These are phyloP conservation scores for Sporothrix curviconia DNA, from an alignment of 2,329 filamentous ascomycete species.

Conservation along the genomic window DNA sequence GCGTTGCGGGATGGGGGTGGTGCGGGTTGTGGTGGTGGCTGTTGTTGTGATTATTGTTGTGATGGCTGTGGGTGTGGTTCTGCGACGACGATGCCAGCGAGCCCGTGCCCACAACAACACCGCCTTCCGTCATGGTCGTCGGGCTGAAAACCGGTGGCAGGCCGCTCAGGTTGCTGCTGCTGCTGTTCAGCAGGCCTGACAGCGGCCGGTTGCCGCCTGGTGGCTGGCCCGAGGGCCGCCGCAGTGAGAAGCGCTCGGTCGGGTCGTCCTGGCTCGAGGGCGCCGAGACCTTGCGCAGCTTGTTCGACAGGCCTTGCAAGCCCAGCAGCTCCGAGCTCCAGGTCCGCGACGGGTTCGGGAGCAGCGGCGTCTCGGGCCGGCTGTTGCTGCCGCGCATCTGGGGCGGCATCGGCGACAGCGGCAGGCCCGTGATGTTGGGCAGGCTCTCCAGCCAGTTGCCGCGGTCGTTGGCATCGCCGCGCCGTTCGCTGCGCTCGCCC, in stretches of 20 bases:
- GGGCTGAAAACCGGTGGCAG: conserved; percentile 38
- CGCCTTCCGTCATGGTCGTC: conserved; percentile 22
- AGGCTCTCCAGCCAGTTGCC: conserved; percentile 51
- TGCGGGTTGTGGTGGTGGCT: too few species aligned
- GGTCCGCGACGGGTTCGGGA: conserved; percentile 41
- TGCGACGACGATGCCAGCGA: not conserved
- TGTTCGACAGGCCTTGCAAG: conserved; percentile 35
- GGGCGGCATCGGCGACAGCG: conserved; percentile 25
- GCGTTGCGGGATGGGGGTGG: conserved; percentile 5
- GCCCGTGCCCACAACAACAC: not conserved
- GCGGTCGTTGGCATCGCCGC: conserved; percentile 31
- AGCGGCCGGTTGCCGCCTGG: conserved; percentile 38
- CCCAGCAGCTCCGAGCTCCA: conserved; percentile 50
- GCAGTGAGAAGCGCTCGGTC: conserved; percentile 34
- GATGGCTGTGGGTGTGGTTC: not conserved
- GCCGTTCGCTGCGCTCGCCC: conserved; percentile 7
- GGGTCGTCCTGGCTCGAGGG: conserved; percentile 44
- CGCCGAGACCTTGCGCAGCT: conserved; percentile 41
- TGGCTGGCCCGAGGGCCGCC: conserved; percentile 47
- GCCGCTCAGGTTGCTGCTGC: conserved; percentile 21
- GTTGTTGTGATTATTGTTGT: not conserved
- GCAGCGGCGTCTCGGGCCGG: conserved; percentile 48
- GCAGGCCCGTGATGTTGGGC: conserved; percentile 39
- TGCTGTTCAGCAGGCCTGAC: conserved; percentile 30
- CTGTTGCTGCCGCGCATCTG: conserved; percentile 32